Percentiles rank a stretch among this genome's conserved stretches.
Evolutionary conservation across 768 basidiomycete genomes (phyloP).

Genomic region (Lactarius tabidus): DNA sequence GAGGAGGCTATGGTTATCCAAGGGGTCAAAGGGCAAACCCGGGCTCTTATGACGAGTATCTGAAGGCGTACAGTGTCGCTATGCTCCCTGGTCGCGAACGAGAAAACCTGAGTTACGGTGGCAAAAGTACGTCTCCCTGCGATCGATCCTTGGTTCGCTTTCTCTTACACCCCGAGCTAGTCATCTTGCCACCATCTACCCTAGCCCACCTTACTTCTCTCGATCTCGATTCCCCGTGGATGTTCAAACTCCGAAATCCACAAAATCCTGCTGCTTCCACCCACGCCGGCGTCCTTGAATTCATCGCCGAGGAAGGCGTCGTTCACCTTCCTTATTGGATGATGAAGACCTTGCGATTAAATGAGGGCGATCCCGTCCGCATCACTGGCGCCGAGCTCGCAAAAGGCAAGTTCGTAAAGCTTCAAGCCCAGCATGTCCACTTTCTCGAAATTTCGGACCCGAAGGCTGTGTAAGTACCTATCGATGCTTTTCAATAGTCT

Average conservation of each 20-base stretch:
- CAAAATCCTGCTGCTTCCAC: slow-evolving; percentile 78
- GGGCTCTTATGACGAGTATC: slow-evolving; percentile 83
- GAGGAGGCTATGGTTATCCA: slow-evolving; percentile 45
- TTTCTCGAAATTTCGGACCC: slow-evolving; percentile 97
- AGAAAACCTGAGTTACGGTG: slow-evolving; percentile 92
- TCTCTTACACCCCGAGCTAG: slow-evolving; percentile 40
- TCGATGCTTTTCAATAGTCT: background rate
- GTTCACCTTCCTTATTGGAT: slow-evolving; percentile 98
- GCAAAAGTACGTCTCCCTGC: slow-evolving; percentile 74
- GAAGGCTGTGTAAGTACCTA: slow-evolving; percentile 82
- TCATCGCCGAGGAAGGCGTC: slow-evolving; percentile 94
- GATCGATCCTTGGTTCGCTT: slow-evolving; percentile 9
- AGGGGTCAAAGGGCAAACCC: slow-evolving; percentile 50
- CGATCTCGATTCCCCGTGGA: slow-evolving; percentile 91
- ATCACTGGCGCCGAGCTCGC: slow-evolving; percentile 83
- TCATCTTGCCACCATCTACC: slow-evolving; percentile 96
- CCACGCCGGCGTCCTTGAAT: slow-evolving; percentile 96
- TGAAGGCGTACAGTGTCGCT: slow-evolving; percentile 92
- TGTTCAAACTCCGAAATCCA: slow-evolving; percentile 94
- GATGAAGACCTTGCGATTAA: slow-evolving; percentile 93
- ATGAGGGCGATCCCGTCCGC: slow-evolving; percentile 93
- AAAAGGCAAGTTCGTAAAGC: slow-evolving; percentile 94
- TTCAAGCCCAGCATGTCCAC: slow-evolving; percentile 92
- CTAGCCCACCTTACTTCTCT: slow-evolving; percentile 82
- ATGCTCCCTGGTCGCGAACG: slow-evolving; percentile 85